Conservation (phyloP, 306 rosid genomes). For the Urtica urens region DNA sequence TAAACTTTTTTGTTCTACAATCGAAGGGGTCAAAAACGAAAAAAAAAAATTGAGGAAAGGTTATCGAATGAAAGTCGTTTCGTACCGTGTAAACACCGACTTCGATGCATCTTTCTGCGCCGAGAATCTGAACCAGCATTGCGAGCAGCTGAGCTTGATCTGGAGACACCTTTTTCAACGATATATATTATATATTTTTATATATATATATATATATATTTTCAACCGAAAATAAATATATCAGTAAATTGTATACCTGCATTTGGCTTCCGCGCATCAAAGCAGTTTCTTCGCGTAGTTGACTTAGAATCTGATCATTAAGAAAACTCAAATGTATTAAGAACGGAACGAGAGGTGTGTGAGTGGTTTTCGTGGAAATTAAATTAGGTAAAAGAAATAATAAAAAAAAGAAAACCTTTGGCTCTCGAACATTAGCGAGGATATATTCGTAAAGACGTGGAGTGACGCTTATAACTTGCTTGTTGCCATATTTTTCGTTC, state of each 20-base stretch:
- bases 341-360: too few relatives aligned
- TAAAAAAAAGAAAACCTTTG: constrained; percentile 44
- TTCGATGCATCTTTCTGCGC: constrained; percentile 90
- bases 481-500: constrained; percentile 54
- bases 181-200: not conserved
- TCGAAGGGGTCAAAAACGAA: not conserved
- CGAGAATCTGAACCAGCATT: constrained; percentile 82
- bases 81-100: constrained; percentile 88
- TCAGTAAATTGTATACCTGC: constrained; percentile 40
- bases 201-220: not conserved
- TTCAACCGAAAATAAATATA: not conserved
- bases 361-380: too few relatives aligned
- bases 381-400: not conserved
- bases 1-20: too few relatives aligned
- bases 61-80: not conserved
- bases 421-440: constrained; percentile 70
- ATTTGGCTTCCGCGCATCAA: constrained; percentile 74
- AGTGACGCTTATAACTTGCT: constrained; percentile 61
- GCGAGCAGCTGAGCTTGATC: constrained; percentile 95
- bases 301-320: constrained; percentile 70
- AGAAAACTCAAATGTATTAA: too few relatives aligned
- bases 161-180: constrained; percentile 63
- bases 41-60: not conserved
- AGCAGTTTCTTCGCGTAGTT: constrained; percentile 85
- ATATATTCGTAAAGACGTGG: constrained; percentile 64